A percentile compares a stretch with the other conserved stretches of the same genome.
These are phyloP conservation scores for Rosellinia necatrix DNA, from an alignment of 2,329 filamentous ascomycete genomes.

Conservation along the genomic window DNA sequence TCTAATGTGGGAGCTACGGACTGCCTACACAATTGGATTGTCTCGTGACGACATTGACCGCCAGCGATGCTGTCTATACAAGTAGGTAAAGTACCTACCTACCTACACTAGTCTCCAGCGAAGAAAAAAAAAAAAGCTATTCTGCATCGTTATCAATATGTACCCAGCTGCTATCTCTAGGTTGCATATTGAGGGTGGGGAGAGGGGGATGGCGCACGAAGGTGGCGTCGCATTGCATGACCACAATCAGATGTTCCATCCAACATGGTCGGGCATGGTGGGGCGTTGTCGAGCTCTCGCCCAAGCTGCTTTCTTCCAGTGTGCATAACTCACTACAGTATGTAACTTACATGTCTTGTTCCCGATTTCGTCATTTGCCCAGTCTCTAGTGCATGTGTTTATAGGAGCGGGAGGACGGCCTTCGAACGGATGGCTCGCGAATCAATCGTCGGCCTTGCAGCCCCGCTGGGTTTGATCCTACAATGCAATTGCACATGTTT, in stretches of 20 bases:
- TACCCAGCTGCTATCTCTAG: conserved; percentile 2
- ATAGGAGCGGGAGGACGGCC: too few species aligned
- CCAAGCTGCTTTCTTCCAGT: too few species aligned
- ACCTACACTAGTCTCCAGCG: background rate
- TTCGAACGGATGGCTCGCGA: too few species aligned
- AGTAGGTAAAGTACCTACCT: background rate
- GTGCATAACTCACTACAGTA: too few species aligned
- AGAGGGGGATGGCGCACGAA: conserved; percentile 10
- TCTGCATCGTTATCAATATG: conserved; percentile 9
- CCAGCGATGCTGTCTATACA: conserved; percentile 15
- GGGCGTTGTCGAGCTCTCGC: conserved; percentile 2
- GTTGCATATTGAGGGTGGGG: conserved; percentile 13
- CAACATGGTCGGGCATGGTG: conserved; percentile 1
- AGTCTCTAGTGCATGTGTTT: background rate
- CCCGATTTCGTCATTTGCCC: conserved; percentile 19
- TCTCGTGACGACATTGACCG: conserved; percentile 13
- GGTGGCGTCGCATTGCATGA: conserved; percentile 24
- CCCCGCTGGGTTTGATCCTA: too few species aligned
- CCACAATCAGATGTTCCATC: conserved; percentile 20
- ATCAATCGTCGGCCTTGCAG: too few species aligned
- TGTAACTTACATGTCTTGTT: too few species aligned
- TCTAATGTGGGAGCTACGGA: too few species aligned
- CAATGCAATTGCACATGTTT: too few species aligned
- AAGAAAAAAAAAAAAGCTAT: too few species aligned
- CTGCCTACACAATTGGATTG: background rate